Evolutionary conservation across 129 eudicot species (phyloP), one percentile per base, ranked within the genome.

Genomic region (Ambrosia trifida): DNA sequence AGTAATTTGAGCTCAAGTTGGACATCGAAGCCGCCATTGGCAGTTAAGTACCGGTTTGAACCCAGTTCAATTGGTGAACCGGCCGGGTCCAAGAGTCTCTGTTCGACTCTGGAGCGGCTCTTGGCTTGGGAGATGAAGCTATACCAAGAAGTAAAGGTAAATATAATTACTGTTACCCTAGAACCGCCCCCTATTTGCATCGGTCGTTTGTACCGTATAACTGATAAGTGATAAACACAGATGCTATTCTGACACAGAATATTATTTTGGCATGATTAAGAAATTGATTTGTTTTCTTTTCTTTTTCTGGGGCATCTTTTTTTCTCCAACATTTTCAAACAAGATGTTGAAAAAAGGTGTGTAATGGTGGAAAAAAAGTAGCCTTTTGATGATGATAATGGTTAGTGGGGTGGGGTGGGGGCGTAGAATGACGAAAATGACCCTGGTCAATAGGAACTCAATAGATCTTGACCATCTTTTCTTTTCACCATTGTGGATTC

Each of bases 91-190:
- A 90, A 90, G 93, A 90, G 99, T 84, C 81, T 94, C 18, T 83
- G 93, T 81, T 90, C 97, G 17, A 94, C 99, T 50, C 73, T 94
- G 70, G 99, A 94, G 56, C 80, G 91, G 46, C 93, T 94, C 46
- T 79, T 94, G 81, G 99, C 99, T 46, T 94, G 99, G 99, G 99
- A 94, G 58, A 86, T 90, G 86, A 94, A 94, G 74, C 91, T 94
- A 19, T 90, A 94, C 80, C 82, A 90, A 72, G 99, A 94, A 88
- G 96, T 94, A 18, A 94, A 94, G 99, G 99, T 94, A 80, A 8
- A 32, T 41, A 8, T 43, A 65, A 16, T 73, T 51, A 52, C 60
- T 4, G 40, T 4, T 76, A 40, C 5, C 44, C 44, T 40, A 40
- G 10, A 40, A 7, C 44, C 44, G 44, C 9, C 6, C 44, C 44